Percentiles rank a stretch among this genome's conserved stretches.
Evolutionary conservation across 73 alveolate species (phyloP).

Genomic region (Paraurostyla sp.): DNA sequence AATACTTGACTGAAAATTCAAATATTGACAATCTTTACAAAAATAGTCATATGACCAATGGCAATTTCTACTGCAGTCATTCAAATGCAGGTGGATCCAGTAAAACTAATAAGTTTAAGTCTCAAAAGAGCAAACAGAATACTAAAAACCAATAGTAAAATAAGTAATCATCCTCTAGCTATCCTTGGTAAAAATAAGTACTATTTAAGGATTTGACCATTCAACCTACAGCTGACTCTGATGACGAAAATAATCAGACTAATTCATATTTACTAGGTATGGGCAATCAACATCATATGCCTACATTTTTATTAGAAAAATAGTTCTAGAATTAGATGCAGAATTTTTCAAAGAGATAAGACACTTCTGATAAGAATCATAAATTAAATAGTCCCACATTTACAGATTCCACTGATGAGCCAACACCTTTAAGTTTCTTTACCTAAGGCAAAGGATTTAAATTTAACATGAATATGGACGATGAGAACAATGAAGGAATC

Average conservation of each 20-base stretch:
- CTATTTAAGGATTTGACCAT: background rate
- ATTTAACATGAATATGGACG: background rate
- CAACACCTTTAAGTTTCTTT: slow-evolving; percentile 28
- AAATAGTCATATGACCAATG: background rate
- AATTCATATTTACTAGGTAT: too few species aligned
- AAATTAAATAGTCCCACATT: slow-evolving; percentile 12
- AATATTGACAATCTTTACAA: too few species aligned
- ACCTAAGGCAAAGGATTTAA: slow-evolving; percentile 8
- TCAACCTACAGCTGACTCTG: background rate
- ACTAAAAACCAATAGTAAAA: background rate
- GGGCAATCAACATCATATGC: background rate
- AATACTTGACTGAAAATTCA: too few species aligned
- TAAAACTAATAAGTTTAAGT: too few species aligned
- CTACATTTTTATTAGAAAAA: background rate
- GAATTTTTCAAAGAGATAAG: background rate
- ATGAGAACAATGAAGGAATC: background rate
- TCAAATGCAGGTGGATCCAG: too few species aligned
- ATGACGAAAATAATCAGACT: background rate
- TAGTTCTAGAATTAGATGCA: background rate
- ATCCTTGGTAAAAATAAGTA: background rate
- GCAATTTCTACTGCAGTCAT: too few species aligned
- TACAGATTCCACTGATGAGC: slow-evolving; percentile 63
- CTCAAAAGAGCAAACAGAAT: too few species aligned
- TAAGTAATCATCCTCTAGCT: background rate
- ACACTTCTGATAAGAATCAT: too few species aligned